A percentile compares a stretch with the other conserved stretches of the same genome.
Evolutionary conservation across 345 rosid genomes (phyloP).

Genomic region (Pelargonium nanum): DNA sequence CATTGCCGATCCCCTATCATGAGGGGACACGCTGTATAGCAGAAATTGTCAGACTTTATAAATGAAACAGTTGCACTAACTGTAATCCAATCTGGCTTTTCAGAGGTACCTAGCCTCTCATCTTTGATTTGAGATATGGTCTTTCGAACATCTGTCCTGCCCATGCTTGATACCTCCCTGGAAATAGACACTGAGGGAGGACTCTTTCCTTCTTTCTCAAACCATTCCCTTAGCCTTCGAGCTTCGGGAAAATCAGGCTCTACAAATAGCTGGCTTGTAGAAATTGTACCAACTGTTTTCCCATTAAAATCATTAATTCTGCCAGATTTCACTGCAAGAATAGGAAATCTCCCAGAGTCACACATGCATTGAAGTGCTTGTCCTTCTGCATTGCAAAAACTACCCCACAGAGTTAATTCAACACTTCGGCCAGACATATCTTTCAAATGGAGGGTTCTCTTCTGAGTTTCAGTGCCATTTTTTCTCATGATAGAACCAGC

Average conservation of each 20-base stretch:
- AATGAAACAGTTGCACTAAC: constrained; percentile 54
- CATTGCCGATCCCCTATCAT: constrained; percentile 74
- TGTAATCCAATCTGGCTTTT: constrained; percentile 89
- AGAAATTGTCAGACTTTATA: constrained; percentile 68
- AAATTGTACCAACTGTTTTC: constrained; percentile 68
- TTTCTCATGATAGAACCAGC: constrained; percentile 55
- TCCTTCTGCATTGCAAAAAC: constrained; percentile 63
- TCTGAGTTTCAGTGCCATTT: constrained; percentile 67
- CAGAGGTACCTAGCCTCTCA: constrained; percentile 84
- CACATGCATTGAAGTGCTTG: constrained; percentile 58
- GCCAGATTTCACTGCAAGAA: constrained; percentile 69
- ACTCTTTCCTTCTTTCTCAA: constrained; percentile 56
- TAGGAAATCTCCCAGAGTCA: constrained; percentile 66
- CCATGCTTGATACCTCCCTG: constrained; percentile 43
- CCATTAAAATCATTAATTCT: constrained; percentile 77
- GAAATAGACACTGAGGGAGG: constrained; percentile 58
- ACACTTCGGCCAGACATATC: constrained; percentile 81
- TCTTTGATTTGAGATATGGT: constrained; percentile 77
- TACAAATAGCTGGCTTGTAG: constrained; percentile 58
- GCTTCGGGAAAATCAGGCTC: constrained; percentile 77
- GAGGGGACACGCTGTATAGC: constrained; percentile 88
- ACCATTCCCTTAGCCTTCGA: constrained; percentile 59
- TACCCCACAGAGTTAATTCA: constrained; percentile 89
- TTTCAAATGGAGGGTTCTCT: constrained; percentile 65
- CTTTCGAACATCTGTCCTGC: constrained; percentile 49